phyloP scores from a whole-genome alignment of 192 early-diverging fungal genomes.

The Funneliformis mosseae region DNA sequence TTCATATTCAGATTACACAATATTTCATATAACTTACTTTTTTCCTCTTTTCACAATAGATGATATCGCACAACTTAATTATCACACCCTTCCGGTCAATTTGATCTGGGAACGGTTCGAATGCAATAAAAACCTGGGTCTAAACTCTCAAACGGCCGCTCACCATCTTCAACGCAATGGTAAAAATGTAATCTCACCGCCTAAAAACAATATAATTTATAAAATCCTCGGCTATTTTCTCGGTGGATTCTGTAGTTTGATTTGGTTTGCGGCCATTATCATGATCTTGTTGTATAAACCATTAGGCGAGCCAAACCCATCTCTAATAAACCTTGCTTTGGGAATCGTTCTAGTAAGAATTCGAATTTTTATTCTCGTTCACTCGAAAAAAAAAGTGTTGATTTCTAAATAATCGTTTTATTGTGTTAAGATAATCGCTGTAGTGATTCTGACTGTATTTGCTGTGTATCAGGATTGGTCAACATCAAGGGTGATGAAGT shows the following conservation, averaged over 20 bases:
- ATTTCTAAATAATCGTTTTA: conserved; percentile 53
- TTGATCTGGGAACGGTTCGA: not conserved
- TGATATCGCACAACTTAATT: not conserved
- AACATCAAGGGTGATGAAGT: conserved; percentile 66
- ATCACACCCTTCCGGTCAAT: not conserved
- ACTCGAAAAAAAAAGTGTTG: conserved; percentile 60
- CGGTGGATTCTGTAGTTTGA: conserved; percentile 70
- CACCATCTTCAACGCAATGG: conserved; percentile 34
- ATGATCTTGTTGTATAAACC: conserved; percentile 69
- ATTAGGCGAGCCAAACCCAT: conserved; percentile 37
- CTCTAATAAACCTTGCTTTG: not conserved
- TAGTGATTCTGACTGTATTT: conserved; percentile 69
- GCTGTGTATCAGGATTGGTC: conserved; percentile 73
- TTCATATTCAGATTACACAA: not conserved
- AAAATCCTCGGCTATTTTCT: conserved; percentile 58
- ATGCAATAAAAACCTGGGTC: not conserved
- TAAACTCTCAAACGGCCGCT: not conserved
- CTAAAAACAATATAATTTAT: conserved; percentile 42
- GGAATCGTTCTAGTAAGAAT: not conserved
- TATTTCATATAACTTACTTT: not conserved
- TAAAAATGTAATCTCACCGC: conserved; percentile 48
- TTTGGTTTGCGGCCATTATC: conserved; percentile 70
- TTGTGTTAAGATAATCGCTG: conserved; percentile 54
- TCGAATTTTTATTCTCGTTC: not conserved
- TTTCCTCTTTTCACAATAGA: not conserved